These are phyloP conservation scores for Plenodomus biglobosus DNA, from an alignment of 2,329 filamentous ascomycete species.

Conservation along the genomic window DNA sequence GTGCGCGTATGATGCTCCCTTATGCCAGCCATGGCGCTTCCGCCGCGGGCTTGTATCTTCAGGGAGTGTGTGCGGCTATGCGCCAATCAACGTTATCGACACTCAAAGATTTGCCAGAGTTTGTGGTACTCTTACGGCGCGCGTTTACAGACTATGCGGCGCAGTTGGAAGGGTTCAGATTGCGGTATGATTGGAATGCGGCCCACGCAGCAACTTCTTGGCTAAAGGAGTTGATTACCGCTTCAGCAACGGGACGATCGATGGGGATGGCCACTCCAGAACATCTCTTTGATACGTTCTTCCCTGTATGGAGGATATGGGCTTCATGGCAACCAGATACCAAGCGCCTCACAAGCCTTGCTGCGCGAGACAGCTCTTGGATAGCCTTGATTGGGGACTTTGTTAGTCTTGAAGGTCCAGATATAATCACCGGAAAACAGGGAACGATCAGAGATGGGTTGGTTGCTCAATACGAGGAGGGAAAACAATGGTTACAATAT, in stretches of 20 bases:
- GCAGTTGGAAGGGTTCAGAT: conserved; percentile 29
- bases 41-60: conserved; percentile 28
- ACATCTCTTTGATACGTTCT: conserved; percentile 28
- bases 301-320: conserved; percentile 35
- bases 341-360: conserved; percentile 14
- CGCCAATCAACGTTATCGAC: conserved; percentile 12
- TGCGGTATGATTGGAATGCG: conserved; percentile 25
- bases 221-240: conserved; percentile 18
- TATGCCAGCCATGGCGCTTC: conserved; percentile 24
- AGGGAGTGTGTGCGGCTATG: conserved; percentile 25
- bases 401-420: conserved; percentile 35
- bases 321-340: conserved; percentile 33
- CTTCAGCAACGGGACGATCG: background rate
- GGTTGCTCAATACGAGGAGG: conserved; percentile 19
- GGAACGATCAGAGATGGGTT: conserved; percentile 28
- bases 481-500: conserved; percentile 17
- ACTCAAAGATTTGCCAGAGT: conserved; percentile 26
- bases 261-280: conserved; percentile 14
- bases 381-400: conserved; percentile 25
- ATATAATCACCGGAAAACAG: conserved; percentile 22
- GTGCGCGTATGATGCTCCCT: conserved; percentile 28
- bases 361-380: conserved; percentile 13
- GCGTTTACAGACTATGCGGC: conserved; percentile 25
- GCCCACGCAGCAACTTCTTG: conserved; percentile 26
- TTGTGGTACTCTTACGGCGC: conserved; percentile 20